Base-by-base conservation (phyloP, 768 basidiomycete species). In the Agrocybe pediades region DNA sequence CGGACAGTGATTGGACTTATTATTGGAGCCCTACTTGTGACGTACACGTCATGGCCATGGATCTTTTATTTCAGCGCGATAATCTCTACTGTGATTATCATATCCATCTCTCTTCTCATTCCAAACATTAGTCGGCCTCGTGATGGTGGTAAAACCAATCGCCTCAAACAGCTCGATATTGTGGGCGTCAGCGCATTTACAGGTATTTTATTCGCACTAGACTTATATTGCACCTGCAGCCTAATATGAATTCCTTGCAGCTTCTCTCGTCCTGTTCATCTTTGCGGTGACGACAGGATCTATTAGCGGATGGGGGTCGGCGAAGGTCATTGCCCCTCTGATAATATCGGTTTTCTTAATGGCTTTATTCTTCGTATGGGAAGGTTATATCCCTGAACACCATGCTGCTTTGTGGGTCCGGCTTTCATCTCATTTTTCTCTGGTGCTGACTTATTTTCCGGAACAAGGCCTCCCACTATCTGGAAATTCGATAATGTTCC, bases 281-380 rank as follows among this genome's bases (percentile, higher is more conserved):
- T 77, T 76, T 43, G 71, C 75, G 2, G 61, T 77, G n/a, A 79
- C 74, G 0, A 71, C 73, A 26, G 81, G 79, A 20, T 74, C 84
- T 6, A 70, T 72, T 16, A 65, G 63, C 45, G 81, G 83, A 19
- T 85, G 84, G 84, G 63, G 61, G 4, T 63, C 72, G 1, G 71
- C 78, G 4, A 56, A 64, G 16, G 79, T 83, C 51, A 63, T 84
- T 45, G 70, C 66, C 3, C 75, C 79, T 0, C 66, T 86, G 33
- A 62, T 81, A 9, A 58, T 83, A 27, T 76, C 82, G 4, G 61
- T 80, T 53, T 27, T 74, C 8, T 55, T 79, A 9, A 60, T 67
- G 30, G 57, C 65, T 23, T 64, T 49, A 1, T 86, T 86, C 69
- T 80, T 85, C 65, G 66, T 73, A 46, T 84, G 76, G 74, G 82